A percentile compares a stretch with the other conserved stretches of the same genome.
Conservation (phyloP, 306 rosid genomes). For the Quercus berberidifolia region DNA sequence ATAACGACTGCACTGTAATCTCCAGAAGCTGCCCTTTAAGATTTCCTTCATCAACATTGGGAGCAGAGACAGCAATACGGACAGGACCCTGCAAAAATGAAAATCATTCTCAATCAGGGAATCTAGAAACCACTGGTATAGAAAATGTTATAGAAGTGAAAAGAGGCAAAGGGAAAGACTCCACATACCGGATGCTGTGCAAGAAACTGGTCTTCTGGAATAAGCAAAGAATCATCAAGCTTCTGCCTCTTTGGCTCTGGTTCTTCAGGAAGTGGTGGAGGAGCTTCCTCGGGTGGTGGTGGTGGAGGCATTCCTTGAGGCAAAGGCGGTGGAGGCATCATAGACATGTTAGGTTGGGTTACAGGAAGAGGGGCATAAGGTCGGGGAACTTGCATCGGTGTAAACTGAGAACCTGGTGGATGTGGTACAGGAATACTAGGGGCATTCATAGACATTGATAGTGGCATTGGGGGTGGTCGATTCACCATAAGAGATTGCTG, state of each 20-base stretch:
- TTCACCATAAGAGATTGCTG: slow-evolving; percentile 57
- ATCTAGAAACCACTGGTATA: not conserved
- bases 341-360: slow-evolving; percentile 60
- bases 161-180: slow-evolving; percentile 2
- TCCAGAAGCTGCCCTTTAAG: slow-evolving; percentile 84
- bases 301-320: slow-evolving; percentile 91
- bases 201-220: slow-evolving; percentile 86
- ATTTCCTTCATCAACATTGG: slow-evolving; percentile 89
- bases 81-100: slow-evolving; percentile 60
- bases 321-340: slow-evolving; percentile 87
- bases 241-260: slow-evolving; percentile 93
- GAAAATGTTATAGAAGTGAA: not conserved
- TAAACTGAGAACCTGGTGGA: slow-evolving; percentile 89
- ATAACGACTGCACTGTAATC: slow-evolving; percentile 70
- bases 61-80: slow-evolving; percentile 67
- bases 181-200: slow-evolving; percentile 75
- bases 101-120: slow-evolving; percentile 12
- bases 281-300: slow-evolving; percentile 94
- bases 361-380: slow-evolving; percentile 51
- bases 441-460: slow-evolving; percentile 50
- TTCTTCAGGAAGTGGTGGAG: slow-evolving; percentile 93
- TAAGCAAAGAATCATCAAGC: slow-evolving; percentile 78
- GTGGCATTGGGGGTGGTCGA: slow-evolving; percentile 61
- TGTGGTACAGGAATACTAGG: slow-evolving; percentile 66
- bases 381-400: slow-evolving; percentile 53